Percentiles rank a stretch among this genome's conserved stretches.
Evolutionary conservation across 2,329 filamentous ascomycete species (phyloP).

Genomic region (Hypoxylon sp.): DNA sequence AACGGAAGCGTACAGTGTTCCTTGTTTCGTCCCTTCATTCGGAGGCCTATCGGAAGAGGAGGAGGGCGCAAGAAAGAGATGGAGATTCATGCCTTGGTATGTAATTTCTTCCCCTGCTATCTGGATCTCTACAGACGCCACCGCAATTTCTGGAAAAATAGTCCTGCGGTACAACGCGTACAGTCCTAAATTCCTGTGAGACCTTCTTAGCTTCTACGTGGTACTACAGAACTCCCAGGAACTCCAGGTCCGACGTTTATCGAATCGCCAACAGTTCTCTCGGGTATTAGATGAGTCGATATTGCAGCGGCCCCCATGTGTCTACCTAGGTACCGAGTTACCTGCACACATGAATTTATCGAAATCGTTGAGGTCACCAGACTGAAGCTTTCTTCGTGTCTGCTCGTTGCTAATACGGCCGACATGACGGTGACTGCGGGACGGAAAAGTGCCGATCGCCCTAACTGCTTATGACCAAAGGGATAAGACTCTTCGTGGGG

Average conservation of each 20-base stretch:
- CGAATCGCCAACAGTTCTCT: slow-evolving; percentile 16
- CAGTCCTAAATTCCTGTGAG: slow-evolving; percentile 17
- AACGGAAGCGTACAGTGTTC: slow-evolving; percentile 25
- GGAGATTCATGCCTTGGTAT: slow-evolving; percentile 16
- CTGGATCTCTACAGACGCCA: slow-evolving; percentile 35
- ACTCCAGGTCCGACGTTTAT: slow-evolving; percentile 16
- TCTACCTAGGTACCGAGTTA: slow-evolving; percentile 9
- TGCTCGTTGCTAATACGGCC: slow-evolving; percentile 20
- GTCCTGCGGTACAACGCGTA: slow-evolving; percentile 23
- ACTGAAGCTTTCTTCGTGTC: slow-evolving; percentile 8
- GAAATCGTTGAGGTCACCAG: slow-evolving; percentile 21
- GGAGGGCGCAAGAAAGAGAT: slow-evolving; percentile 10
- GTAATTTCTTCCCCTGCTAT: slow-evolving; percentile 12
- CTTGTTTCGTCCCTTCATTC: slow-evolving; percentile 23
- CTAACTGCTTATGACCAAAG: slow-evolving; percentile 14
- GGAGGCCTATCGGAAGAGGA: slow-evolving; percentile 36
- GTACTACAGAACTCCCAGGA: slow-evolving; percentile 32
- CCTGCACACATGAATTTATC: slow-evolving; percentile 34
- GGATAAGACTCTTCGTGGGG: slow-evolving; percentile 19
- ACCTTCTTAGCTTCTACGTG: slow-evolving; percentile 33
- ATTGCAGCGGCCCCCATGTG: slow-evolving; percentile 19
- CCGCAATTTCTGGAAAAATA: slow-evolving; percentile 27
- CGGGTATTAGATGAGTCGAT: slow-evolving; percentile 24
- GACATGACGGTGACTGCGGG: slow-evolving; percentile 26
- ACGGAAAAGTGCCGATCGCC: slow-evolving; percentile 29